Conservation (phyloP, 2,329 filamentous ascomycete species). For the Chrysosporium keratinophilum region DNA sequence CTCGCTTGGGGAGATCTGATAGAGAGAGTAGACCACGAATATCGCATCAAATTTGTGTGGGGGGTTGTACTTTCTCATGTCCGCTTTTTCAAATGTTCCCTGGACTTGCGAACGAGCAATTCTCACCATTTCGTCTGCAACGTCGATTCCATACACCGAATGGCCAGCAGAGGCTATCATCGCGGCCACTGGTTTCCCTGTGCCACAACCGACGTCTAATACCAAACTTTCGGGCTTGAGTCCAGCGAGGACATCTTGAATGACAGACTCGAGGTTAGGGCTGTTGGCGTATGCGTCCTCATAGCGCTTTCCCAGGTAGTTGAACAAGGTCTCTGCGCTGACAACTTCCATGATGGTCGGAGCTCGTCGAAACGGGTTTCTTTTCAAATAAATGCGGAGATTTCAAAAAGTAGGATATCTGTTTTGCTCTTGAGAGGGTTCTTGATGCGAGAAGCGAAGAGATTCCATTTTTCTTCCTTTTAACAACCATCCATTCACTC, state of each 20-base stretch:
- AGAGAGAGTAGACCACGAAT: constrained; percentile 16
- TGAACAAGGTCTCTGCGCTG: constrained; percentile 12
- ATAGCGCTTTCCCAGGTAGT: constrained; percentile 15
- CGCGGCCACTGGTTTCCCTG: constrained; percentile 16
- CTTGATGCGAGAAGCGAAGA: no score
- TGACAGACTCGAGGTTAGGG: constrained; percentile 8
- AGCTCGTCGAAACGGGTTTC: not conserved
- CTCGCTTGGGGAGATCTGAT: constrained; percentile 14
- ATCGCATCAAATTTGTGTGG: constrained; percentile 12
- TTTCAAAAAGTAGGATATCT: no score
- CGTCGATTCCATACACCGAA: constrained; percentile 16
- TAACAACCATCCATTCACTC: not conserved
- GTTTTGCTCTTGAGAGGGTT: no score
- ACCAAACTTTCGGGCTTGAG: constrained; percentile 10
- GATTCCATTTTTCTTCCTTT: no score
- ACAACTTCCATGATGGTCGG: not conserved
- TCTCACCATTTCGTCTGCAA: constrained; percentile 16
- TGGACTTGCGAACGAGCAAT: constrained; percentile 13
- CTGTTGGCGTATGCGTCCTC: constrained; percentile 15
- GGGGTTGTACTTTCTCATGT: constrained; percentile 16
- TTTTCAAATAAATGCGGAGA: not conserved
- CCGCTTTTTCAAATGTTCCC: constrained; percentile 15
- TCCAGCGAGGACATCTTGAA: constrained; percentile 3
- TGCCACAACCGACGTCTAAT: constrained; percentile 20
- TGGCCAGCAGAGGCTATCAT: constrained; percentile 15